Percentiles rank a stretch among this genome's conserved stretches.
Conservation (phyloP, 2,329 filamentous ascomycete genomes). For the Leptographium galeiforme region DNA sequence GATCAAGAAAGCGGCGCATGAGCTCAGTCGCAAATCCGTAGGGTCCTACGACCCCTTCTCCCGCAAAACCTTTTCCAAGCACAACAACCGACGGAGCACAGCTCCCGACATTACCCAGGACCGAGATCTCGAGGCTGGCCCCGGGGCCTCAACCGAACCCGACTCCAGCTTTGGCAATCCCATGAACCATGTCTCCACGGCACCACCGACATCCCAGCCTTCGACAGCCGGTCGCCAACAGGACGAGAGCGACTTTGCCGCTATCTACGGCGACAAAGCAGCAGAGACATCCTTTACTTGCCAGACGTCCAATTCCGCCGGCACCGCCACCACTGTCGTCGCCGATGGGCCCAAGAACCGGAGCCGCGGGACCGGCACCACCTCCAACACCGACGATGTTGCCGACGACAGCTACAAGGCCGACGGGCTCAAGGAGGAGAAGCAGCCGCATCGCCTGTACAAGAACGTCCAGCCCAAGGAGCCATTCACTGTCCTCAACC, state of each 20-base stretch:
- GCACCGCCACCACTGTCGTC: neutral
- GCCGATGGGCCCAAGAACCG: conserved; percentile 10
- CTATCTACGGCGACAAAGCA: neutral
- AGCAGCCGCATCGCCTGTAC: conserved; percentile 26
- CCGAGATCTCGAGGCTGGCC: conserved; percentile 21
- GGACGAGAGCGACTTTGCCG: neutral
- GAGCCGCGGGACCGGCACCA: conserved; percentile 15
- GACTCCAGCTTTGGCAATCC: conserved; percentile 14
- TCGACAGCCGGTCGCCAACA: neutral
- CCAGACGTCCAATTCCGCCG: conserved; percentile 3
- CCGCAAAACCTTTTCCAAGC: conserved; percentile 24
- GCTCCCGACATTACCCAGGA: conserved; percentile 16
- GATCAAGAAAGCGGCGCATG: conserved; percentile 31
- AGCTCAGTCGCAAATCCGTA: conserved; percentile 24
- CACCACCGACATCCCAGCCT: conserved; percentile 5
- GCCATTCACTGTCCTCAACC: conserved; percentile 47
- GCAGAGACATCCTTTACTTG: conserved; percentile 2
- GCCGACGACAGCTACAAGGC: conserved; percentile 8
- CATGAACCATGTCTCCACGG: conserved; percentile 23
- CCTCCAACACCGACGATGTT: neutral
- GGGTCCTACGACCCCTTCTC: conserved; percentile 30
- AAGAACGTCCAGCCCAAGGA: conserved; percentile 34
- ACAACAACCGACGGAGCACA: conserved; percentile 17
- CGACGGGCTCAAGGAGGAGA: conserved; percentile 21
- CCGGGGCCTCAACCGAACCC: conserved; percentile 11